Conservation (phyloP, 2,329 filamentous ascomycete genomes). For the Berkeleyomyces basicola region DNA sequence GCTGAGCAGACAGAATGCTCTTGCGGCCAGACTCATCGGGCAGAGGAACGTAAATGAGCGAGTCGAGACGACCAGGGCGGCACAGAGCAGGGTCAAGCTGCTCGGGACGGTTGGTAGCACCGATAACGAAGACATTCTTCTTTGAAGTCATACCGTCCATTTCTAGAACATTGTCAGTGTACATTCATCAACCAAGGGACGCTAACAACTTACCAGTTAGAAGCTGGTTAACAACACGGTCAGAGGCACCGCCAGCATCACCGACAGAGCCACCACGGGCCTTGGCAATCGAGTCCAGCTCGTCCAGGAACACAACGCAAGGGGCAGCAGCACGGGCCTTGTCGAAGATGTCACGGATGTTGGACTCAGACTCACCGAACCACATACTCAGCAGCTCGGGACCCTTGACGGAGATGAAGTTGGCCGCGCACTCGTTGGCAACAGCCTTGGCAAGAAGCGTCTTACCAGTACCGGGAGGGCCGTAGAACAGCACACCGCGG, state of each 20-base stretch:
- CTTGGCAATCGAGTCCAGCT: conserved; percentile 98
- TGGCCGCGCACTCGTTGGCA: conserved; percentile 96
- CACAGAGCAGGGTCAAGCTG: conserved; percentile 96
- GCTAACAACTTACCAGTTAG: conserved; percentile 56
- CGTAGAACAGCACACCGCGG: conserved; percentile 96
- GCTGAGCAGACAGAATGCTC: conserved; percentile 83
- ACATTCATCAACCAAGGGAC: conserved; percentile 5
- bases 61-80: conserved; percentile 96
- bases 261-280: conserved; percentile 92
- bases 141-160: conserved; percentile 99
- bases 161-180: conserved; percentile 42
- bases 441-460: conserved; percentile 98
- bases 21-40: conserved; percentile 82
- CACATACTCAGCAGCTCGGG: conserved; percentile 98
- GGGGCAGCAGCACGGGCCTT: conserved; percentile 96
- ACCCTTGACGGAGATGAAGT: conserved; percentile 99
- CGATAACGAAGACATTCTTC: conserved; percentile 99
- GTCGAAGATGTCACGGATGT: conserved; percentile 99
- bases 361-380: conserved; percentile 99
- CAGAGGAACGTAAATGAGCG: conserved; percentile 92
- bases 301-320: conserved; percentile 96
- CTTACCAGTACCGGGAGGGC: conserved; percentile 99
- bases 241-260: conserved; percentile 93
- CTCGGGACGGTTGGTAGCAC: conserved; percentile 95
- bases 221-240: conserved; percentile 99